Conservation (phyloP, 331 rosid species). For the Spiraea crenata region DNA sequence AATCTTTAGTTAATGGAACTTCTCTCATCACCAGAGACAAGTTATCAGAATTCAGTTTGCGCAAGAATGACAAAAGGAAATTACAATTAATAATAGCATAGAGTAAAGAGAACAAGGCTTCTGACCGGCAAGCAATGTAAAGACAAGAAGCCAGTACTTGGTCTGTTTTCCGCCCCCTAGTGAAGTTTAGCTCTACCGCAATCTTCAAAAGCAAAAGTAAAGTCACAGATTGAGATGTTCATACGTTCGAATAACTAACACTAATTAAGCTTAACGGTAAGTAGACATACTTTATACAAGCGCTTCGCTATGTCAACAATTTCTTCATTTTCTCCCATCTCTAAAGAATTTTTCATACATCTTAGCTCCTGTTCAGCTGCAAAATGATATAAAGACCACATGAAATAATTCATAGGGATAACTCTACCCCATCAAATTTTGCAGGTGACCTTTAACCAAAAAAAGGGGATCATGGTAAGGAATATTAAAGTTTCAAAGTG, state of each 20-base stretch:
- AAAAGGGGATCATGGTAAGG: neutral
- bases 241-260: neutral
- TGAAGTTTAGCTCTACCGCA: conserved; percentile 72
- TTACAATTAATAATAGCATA: conserved; percentile 2
- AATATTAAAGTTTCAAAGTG: neutral
- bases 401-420: neutral
- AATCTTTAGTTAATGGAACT: neutral
- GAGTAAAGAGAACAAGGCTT: neutral
- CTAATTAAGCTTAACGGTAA: conserved; percentile 2
- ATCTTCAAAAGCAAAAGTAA: conserved; percentile 52
- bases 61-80: neutral
- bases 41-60: neutral
- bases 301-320: conserved; percentile 46
- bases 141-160: conserved; percentile 87
- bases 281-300: conserved; percentile 57
- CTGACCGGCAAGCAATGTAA: conserved; percentile 87
- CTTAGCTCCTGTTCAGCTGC: conserved; percentile 48
- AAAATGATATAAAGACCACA: conserved; percentile 14
- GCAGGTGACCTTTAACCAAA: neutral
- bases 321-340: conserved; percentile 48
- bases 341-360: conserved; percentile 44
- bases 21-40: neutral
- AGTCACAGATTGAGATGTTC: conserved; percentile 12
- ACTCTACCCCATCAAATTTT: neutral
- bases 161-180: conserved; percentile 76